A percentile compares a stretch with the other conserved stretches of the same genome.
These are phyloP conservation scores for Hordeum vulgare DNA, from an alignment of 176 grass and related monocot genomes.

Conservation along the genomic window MorexV3_pseudomolecules_assembly NC_058520.1:407751018-407751517, in stretches of 20 bases:
- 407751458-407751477: not conserved
- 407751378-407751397: not conserved
- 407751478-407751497: not conserved
- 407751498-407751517: not conserved
- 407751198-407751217: not conserved
- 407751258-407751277: not conserved
- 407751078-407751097: not conserved
- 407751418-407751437: not conserved
- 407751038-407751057: not conserved
- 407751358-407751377: not conserved
- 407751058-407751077: conserved; percentile 3
- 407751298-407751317: not conserved
- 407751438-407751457: not conserved
- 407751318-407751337: not conserved
- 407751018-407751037: not conserved
- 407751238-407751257: not conserved
- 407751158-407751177: not conserved
- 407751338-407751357: not conserved
- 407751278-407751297: not conserved
- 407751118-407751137: not conserved
- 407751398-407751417: not conserved
- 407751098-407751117: not conserved
- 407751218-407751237: not conserved
- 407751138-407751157: not conserved
- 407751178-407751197: not conserved